These are phyloP conservation scores for Eimeria maxima DNA, from an alignment of 169 alveolate genomes.

Conservation along the genomic window DNA sequence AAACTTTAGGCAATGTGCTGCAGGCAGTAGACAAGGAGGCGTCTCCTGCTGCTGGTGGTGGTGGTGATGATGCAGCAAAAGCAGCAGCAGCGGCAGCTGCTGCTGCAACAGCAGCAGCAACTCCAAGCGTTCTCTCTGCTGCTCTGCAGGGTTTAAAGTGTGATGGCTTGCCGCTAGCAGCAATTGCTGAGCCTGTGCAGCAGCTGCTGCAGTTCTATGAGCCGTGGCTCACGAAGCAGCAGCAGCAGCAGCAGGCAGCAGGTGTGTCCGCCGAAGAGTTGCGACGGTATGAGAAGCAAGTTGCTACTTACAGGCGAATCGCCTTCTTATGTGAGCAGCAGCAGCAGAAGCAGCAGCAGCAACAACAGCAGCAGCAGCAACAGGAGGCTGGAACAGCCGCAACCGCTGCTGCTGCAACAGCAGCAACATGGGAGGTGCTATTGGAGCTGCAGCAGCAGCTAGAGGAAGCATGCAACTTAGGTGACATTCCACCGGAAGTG, in stretches of 20 bases:
- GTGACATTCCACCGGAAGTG: slow-evolving; percentile 22
- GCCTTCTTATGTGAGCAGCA: not conserved
- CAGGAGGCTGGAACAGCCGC: not conserved
- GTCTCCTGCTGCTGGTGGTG: not conserved
- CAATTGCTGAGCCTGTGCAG: not conserved
- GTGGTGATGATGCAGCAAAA: not conserved
- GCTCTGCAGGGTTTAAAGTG: not conserved
- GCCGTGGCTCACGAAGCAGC: slow-evolving; percentile 21
- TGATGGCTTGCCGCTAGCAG: not conserved
- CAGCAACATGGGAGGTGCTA: not conserved
- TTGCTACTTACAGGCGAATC: not conserved
- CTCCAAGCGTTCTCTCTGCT: not conserved
- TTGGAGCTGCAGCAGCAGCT: slow-evolving; percentile 24
- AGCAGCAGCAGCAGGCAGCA: not conserved
- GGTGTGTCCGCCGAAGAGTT: not conserved
- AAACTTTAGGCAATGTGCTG: not conserved
- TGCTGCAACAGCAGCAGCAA: not conserved
- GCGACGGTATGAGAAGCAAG: not conserved
- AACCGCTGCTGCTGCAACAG: slow-evolving; percentile 8
- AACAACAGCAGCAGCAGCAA: not conserved
- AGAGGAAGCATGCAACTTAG: slow-evolving; percentile 19
- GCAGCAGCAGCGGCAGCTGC: slow-evolving; percentile 1
- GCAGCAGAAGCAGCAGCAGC: not conserved
- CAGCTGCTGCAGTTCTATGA: slow-evolving; percentile 15
- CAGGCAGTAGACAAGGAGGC: slow-evolving; percentile 14